A percentile compares a stretch with the other conserved stretches of the same genome.
These are phyloP conservation scores for Candida khao-thaluensis DNA, from an alignment of 805 yeast genomes.

Conservation along the genomic window DNA sequence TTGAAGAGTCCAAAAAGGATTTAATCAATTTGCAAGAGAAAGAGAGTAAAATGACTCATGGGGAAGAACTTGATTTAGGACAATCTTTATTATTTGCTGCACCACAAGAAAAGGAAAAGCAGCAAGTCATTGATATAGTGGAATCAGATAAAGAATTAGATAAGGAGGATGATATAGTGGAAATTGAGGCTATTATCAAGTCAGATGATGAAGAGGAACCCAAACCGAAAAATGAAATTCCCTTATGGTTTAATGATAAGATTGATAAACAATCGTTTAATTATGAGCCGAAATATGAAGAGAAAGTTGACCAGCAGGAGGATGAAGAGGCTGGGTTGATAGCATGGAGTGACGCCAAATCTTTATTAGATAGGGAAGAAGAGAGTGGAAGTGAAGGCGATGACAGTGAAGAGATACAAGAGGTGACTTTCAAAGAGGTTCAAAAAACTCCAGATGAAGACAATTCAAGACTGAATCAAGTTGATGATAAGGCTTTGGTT, in stretches of 20 bases:
- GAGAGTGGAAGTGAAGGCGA: conserved; percentile 2
- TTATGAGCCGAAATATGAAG: conserved; percentile 2
- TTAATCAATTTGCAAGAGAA: conserved; percentile 29
- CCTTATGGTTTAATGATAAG: conserved; percentile 31
- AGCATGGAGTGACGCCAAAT: conserved; percentile 50
- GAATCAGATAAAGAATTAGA: conserved; percentile 4
- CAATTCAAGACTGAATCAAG: too few relatives aligned
- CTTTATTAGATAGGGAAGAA: conserved; percentile 18
- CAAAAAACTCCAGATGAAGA: background rate
- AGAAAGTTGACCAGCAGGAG: conserved; percentile 27
- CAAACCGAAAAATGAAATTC: conserved; percentile 18
- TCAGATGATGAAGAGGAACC: conserved; percentile 10
- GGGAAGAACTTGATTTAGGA: conserved; percentile 15
- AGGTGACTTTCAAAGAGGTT: background rate
- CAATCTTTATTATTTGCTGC: conserved; percentile 21
- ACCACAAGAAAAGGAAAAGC: background rate
- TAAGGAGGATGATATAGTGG: conserved; percentile 8
- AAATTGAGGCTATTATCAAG: conserved; percentile 12
- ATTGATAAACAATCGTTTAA: conserved; percentile 11
- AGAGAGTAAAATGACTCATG: conserved; percentile 8
- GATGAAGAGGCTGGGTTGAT: conserved; percentile 48
- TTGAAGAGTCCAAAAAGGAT: conserved; percentile 48
- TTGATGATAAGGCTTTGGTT: too few relatives aligned
- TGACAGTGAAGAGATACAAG: background rate
- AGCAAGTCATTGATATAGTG: background rate